Evolutionary conservation across 805 yeast genomes (phyloP).

Genomic region (Zygosaccharomyces siamensis): DNA sequence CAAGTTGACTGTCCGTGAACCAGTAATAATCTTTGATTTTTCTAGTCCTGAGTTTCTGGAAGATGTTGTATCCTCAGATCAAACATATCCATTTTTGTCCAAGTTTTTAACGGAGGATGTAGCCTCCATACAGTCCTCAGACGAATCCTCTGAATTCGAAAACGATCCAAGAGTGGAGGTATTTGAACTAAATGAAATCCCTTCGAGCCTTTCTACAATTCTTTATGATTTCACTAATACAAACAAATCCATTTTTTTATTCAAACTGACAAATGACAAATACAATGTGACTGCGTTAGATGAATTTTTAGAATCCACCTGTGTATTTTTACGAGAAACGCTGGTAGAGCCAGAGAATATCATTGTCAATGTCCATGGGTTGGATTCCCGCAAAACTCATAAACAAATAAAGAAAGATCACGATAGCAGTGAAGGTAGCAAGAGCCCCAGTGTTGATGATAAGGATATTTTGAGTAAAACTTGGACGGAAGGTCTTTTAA

Average conservation of each 20-base stretch:
- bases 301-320: constrained; percentile 26
- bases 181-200: constrained; percentile 15
- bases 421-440: constrained; percentile 4
- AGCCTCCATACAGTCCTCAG: constrained; percentile 14
- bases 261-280: constrained; percentile 21
- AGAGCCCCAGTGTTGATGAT: constrained; percentile 10
- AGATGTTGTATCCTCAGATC: constrained; percentile 9
- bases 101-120: constrained; percentile 17
- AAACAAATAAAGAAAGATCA: constrained; percentile 5
- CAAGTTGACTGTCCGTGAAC: constrained; percentile 14
- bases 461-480: constrained; percentile 26
- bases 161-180: constrained; percentile 6
- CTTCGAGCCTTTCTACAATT: constrained; percentile 20
- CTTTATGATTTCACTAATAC: constrained; percentile 20
- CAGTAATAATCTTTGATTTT: constrained; percentile 26
- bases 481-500: constrained; percentile 60
- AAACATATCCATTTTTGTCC: constrained; percentile 18
- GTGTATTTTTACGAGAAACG: constrained; percentile 23
- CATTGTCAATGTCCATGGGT: constrained; percentile 16
- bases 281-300: constrained; percentile 25
- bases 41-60: constrained; percentile 17
- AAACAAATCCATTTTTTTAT: constrained; percentile 20
- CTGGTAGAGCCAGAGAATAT: constrained; percentile 19
- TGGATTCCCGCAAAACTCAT: background rate
- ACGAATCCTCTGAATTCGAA: constrained; percentile 5